Evolutionary conservation across 306 rosid species (phyloP).

Genomic region (Cicer yamashitae): DNA sequence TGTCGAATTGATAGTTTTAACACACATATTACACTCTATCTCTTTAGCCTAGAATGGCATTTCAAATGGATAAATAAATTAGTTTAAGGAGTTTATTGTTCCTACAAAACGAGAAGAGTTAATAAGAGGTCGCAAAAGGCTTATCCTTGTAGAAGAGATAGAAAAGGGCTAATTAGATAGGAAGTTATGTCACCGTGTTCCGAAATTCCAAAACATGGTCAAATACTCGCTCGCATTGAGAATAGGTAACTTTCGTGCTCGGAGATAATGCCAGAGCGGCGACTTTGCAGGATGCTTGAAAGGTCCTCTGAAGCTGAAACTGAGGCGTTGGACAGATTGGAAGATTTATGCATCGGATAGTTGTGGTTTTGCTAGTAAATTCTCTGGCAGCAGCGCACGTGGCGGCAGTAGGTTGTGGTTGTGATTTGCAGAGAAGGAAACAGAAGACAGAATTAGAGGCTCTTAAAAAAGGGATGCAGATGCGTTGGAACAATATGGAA

Average conservation of each 20-base stretch:
- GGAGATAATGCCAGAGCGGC: background rate
- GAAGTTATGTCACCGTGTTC: too few species aligned
- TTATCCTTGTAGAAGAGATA: too few species aligned
- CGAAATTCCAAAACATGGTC: too few species aligned
- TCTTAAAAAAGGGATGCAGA: background rate
- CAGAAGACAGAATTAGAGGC: background rate
- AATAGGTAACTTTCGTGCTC: too few species aligned
- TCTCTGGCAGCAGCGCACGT: too few species aligned
- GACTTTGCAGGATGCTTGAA: too few species aligned
- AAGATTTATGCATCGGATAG: background rate
- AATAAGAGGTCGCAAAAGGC: too few species aligned
- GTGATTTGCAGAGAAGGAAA: background rate
- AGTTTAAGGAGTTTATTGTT: background rate
- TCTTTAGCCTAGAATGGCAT: background rate
- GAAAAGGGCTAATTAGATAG: too few species aligned
- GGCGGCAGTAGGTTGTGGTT: background rate
- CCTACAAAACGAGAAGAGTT: background rate
- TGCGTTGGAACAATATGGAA: background rate
- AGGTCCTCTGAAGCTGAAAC: too few species aligned
- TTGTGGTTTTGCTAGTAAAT: too few species aligned
- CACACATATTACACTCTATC: too few species aligned
- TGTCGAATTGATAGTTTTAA: slow-evolving; percentile 9
- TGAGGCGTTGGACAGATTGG: background rate
- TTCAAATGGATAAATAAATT: background rate
- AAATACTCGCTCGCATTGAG: too few species aligned